These are phyloP conservation scores for Zasmidium citrigriseum DNA, from an alignment of 2,329 filamentous ascomycete genomes.

Conservation along the genomic window DNA sequence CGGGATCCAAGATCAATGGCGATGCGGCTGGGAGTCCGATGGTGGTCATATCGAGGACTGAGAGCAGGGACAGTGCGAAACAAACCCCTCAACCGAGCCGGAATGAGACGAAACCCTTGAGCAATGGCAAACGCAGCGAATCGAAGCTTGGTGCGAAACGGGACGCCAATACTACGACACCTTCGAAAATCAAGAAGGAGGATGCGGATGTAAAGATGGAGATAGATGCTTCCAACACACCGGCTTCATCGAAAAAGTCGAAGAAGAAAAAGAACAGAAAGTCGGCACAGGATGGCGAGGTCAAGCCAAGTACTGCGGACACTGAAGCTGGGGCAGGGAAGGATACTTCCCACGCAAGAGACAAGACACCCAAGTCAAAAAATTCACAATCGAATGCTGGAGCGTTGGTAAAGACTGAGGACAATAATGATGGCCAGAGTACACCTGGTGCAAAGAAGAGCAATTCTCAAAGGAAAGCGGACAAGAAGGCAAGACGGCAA, in stretches of 20 bases:
- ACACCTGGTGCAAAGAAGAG: background rate
- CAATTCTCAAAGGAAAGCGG: conserved; percentile 15
- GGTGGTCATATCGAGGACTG: conserved; percentile 8
- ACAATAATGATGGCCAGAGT: no score
- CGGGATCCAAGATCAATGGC: conserved; percentile 8
- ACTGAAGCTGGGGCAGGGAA: background rate
- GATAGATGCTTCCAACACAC: background rate
- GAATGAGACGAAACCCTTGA: background rate
- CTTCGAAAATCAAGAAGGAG: background rate
- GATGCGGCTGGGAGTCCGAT: conserved; percentile 9
- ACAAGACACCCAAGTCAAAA: background rate
- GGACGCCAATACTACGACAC: background rate
- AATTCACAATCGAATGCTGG: no score
- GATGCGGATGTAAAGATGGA: background rate
- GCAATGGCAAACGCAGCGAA: background rate
- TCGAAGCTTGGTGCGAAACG: background rate
- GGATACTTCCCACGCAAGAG: background rate
- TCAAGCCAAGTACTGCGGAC: background rate
- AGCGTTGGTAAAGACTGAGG: background rate
- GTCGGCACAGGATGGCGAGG: background rate
- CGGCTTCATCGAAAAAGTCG: background rate
- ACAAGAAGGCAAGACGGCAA: conserved; percentile 26
- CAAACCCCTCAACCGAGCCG: background rate
- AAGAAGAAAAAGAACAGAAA: conserved; percentile 14
- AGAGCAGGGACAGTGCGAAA: background rate